Base-by-base conservation (phyloP, 1,284 basidiomycete genomes). In the Thelephora terrestris region DNA sequence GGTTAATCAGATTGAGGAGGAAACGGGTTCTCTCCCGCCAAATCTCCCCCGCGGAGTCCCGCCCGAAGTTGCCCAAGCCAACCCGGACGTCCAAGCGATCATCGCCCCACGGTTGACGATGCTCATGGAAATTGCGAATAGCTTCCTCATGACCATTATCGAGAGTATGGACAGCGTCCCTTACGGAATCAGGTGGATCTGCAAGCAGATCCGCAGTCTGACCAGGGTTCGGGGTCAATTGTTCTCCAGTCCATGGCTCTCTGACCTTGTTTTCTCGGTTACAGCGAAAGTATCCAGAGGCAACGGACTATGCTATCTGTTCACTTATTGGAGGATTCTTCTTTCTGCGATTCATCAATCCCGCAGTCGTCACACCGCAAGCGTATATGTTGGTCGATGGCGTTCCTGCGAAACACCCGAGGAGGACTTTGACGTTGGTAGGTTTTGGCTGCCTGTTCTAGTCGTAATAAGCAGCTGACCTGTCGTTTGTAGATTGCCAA, bases 331-430 rank as follows among this genome's bases (percentile, higher is more conserved):
- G 96, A 48, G 95, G 95, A 18, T 99, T 99, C 74, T 99, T 99
- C 78, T 99, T 99, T 78, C 80, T 99, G 51, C 90, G 96, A 12
- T 99, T 99, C 70, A 97, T 99, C 73, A 99, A 99, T 62, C 96
- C 96, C 2, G 96, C 96, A n/a, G 93, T 99, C 55, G 96, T 99
- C 50, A 98, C 96, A 2, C 96, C 96, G 0, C 96, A 99, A 64
- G 95, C 96, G 20, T 99, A 99, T 66, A 98, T 99, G 95, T 81
- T 99, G 44, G 94, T 99, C 36, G 94, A 98, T 61, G 91, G 89
- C 43, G 87, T 95, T 18, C 96, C 96, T 0, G 93, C 96, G 7
- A 98, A 97, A 67, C 92, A 98, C 64, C 94, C 95, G 21, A 77
- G 96, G 45, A 79, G 96, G 58, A 99, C 96, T 14, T 71, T 99